phyloP scores from a whole-genome alignment of 1,139 yeast species.

The Zygotorulaspora mrakii region DNA sequence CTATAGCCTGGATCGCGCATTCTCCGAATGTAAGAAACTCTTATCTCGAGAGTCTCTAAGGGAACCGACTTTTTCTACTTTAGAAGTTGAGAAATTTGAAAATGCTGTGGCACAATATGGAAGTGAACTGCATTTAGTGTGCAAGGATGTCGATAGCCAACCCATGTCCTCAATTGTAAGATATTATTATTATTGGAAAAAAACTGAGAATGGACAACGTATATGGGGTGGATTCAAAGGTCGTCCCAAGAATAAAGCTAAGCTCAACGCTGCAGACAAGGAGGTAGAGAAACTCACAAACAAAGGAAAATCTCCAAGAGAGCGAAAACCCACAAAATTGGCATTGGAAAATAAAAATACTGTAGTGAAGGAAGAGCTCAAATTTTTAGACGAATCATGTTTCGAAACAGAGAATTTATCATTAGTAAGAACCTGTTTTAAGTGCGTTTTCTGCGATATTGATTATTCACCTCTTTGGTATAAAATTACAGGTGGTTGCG shows the following conservation, averaged over 20 bases:
- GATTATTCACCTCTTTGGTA: slow-evolving; percentile 38
- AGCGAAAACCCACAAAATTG: slow-evolving; percentile 20
- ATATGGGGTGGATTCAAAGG: slow-evolving; percentile 77
- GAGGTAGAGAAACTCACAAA: slow-evolving; percentile 26
- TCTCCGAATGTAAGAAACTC: slow-evolving; percentile 37
- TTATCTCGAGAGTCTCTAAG: slow-evolving; percentile 57
- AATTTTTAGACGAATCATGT: slow-evolving; percentile 42
- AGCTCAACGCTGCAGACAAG: slow-evolving; percentile 25
- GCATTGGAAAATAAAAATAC: slow-evolving; percentile 11
- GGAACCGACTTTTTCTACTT: slow-evolving; percentile 70
- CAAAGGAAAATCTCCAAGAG: slow-evolving; percentile 35
- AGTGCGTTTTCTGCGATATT: slow-evolving; percentile 36
- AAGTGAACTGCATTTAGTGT: slow-evolving; percentile 74
- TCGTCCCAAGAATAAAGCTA: slow-evolving; percentile 49
- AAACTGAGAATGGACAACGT: slow-evolving; percentile 61
- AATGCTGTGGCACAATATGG: slow-evolving; percentile 72
- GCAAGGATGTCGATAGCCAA: slow-evolving; percentile 63
- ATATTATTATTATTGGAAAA: slow-evolving; percentile 88
- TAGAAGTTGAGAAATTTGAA: slow-evolving; percentile 68
- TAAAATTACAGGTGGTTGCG: slow-evolving; percentile 54
- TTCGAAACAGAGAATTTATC: slow-evolving; percentile 34
- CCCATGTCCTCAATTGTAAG: slow-evolving; percentile 75
- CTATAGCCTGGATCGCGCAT: slow-evolving; percentile 51
- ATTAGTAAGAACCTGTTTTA: slow-evolving; percentile 23
- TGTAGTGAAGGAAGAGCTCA: slow-evolving; percentile 17